Evolutionary conservation across 306 rosid species (phyloP).

Genomic region (Cucumis cinereus): DNA sequence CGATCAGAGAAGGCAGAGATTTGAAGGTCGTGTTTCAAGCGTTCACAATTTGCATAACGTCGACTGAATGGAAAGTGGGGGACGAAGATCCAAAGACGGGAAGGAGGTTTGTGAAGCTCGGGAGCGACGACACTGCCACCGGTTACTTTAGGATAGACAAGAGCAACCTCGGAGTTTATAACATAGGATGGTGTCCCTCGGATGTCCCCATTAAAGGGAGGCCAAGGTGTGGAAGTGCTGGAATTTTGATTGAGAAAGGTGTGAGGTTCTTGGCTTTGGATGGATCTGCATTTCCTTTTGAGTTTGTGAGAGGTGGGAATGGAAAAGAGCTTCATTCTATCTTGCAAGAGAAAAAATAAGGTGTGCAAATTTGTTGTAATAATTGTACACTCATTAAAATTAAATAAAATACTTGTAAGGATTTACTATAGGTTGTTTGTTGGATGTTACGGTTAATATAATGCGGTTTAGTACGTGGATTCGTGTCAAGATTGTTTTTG

Average conservation of each 20-base stretch:
- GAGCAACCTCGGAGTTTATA: neutral
- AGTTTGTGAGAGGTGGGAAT: neutral
- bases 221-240: conserved; percentile 7
- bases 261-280: conserved; percentile 7
- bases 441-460: too few species aligned
- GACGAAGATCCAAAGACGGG: neutral
- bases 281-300: neutral
- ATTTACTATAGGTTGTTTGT: too few species aligned
- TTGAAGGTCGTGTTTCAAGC: neutral
- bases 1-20: neutral
- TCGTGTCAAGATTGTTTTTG: too few species aligned
- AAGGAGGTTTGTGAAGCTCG: neutral
- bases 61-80: neutral
- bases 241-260: conserved; percentile 6
- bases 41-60: neutral
- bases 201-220: neutral
- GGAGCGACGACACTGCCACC: neutral
- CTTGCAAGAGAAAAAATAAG: neutral
- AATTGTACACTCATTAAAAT: too few species aligned
- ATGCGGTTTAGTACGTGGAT: too few species aligned
- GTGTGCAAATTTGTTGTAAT: neutral
- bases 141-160: neutral
- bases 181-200: neutral
- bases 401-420: too few species aligned
- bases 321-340: neutral